phyloP scores from a whole-genome alignment of 768 basidiomycete species.

The Paxillus rubicundulus region DNA sequence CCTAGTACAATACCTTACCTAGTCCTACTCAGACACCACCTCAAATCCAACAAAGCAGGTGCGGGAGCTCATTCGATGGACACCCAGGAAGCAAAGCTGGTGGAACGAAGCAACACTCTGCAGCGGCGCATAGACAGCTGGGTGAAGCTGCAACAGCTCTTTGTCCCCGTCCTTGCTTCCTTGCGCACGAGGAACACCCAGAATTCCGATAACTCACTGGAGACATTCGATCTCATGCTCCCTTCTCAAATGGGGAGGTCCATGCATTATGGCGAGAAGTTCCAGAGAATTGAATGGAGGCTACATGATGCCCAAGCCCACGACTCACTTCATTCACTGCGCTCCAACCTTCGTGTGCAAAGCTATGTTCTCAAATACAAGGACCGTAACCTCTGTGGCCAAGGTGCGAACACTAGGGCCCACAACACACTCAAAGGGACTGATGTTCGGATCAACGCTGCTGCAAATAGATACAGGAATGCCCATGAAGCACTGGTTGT shows the following conservation, averaged over 20 bases:
- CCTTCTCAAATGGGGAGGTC: neutral
- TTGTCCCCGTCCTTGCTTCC: neutral
- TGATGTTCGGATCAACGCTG: too few species aligned
- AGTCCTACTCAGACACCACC: neutral
- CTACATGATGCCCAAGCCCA: conserved; percentile 7
- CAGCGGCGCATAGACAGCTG: conserved; percentile 4
- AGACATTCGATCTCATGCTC: neutral
- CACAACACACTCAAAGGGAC: too few species aligned
- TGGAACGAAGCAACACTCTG: neutral
- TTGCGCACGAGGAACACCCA: neutral
- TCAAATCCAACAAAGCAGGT: neutral
- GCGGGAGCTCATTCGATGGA: neutral
- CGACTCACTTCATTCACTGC: conserved; percentile 22
- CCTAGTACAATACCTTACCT: too few species aligned
- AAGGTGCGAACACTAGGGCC: conserved; percentile 3
- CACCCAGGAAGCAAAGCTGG: neutral
- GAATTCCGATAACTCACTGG: neutral
- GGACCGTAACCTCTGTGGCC: conserved; percentile 6
- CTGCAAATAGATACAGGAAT: too few species aligned
- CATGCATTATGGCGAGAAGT: neutral
- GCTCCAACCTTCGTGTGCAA: conserved; percentile 15
- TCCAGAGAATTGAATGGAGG: conserved; percentile 5
- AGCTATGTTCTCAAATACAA: conserved; percentile 5
- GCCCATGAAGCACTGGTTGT: too few species aligned
- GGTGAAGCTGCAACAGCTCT: conserved; percentile 6